Evolutionary conservation across 2,329 filamentous ascomycete genomes (phyloP), one percentile per base, ranked within the genome.

Genomic region (Rhytidhysteron rufulum): DNA sequence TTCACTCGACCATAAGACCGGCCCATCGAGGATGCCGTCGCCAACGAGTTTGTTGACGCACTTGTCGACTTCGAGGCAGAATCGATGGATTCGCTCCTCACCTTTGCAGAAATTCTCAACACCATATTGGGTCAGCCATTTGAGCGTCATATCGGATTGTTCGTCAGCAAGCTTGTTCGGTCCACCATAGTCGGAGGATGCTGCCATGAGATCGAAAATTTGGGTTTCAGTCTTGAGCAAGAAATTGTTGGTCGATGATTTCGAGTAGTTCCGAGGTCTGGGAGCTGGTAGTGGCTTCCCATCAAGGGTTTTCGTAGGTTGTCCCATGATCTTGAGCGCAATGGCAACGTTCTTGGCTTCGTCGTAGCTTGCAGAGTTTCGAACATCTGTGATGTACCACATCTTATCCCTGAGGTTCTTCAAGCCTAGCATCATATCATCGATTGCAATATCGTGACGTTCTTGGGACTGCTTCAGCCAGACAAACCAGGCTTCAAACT

Each of bases 341-440:
- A 86, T 78, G 5, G 89, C 87, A 34, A 97, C 84, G 49, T 91
- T 88, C 43, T 84, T 83, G 29, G 88, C 88, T 51, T 94, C 85
- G 44, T 93, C 87, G 55, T 96, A 97, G 8, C 83, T 81, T 35
- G 83, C 86, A 4, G 93, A 96, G 54, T 91, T 90, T 47, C 88
- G 85, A 20, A 97, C 90, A 62, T 96, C 89, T 1, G 87, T 91
- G 44, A 93, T 86, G 62, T 95, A 98, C 93, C 93, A 98, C 87
- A 97, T 95, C 73, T 97, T 97, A 62, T 95, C 87, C 31, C 93
- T 81, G 29, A 96, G 74, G 17, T 85, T 82, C 42, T 83, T 80
- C 27, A 93, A 74, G 4, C 80, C 80, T 43, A 75, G 74, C 75
- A 88, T 85, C 79, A 88, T 86, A 4, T 80, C 75, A 30, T 88